Base-by-base conservation (phyloP, 208 protist species). In the Trypanosomatidae sp. region DNA sequence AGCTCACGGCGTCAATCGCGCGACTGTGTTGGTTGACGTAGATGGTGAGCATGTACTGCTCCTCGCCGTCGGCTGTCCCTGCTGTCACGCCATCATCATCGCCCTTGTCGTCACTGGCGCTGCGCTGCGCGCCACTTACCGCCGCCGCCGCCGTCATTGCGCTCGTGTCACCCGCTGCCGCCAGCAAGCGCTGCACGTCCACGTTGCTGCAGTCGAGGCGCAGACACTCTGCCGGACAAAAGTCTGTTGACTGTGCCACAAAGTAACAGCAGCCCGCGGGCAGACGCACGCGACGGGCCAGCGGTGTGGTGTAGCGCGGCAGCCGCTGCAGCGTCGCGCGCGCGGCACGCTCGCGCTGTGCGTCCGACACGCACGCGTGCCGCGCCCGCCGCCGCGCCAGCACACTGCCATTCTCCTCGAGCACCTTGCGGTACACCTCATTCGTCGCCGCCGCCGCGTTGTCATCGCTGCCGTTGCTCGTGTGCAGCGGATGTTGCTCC, bases 1-100 rank as follows among this genome's bases (percentile, higher is more conserved):
- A 94, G n/a, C 68, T 49, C 27, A 90, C 48, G 23, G 58, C 68
- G 50, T 92, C 79, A 43, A 94, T 88, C 16, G 56, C 53, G 19
- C 70, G 71, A 2, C 62, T 80, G 20, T 53, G 45, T 18, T 56
- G 41, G 56, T 91, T 82, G 13, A 91, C 44, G 45, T 77, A 91
- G 33, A 91, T 67, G 0, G 60, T 59, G 43, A 91, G 48, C 38
- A 82, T 53, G 39, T 66, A 59, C 33, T 77, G 69, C 33, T 64
- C 37, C 33, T 37, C 10, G 19, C 4, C 3, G 24, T 24, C 10
- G 24, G 3, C 22, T 6, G 10, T 42, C 1, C 16, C 37, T 6
- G 16, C 15, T 15, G 4, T 22, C 16, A 42, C 25, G 37, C 7
- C 13, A 13, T 21, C 4, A 7, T 42, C 37, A 3, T 4, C 25